phyloP scores from a whole-genome alignment of 352 stramenopile species.

The Phytophthora kernoviae region DNA sequence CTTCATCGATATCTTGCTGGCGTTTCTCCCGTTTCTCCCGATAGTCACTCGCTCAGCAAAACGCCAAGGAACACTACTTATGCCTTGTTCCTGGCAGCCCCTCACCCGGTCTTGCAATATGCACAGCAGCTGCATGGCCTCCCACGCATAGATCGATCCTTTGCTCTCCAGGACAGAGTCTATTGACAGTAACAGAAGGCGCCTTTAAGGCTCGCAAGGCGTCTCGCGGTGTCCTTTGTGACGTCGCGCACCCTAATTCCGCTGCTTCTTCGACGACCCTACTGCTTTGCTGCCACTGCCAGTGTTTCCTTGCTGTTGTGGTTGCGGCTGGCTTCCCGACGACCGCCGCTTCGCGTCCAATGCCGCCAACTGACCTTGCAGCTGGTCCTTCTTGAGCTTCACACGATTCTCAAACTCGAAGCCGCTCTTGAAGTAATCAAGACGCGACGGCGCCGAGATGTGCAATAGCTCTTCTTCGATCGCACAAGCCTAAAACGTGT shows the following conservation, averaged over 20 bases:
- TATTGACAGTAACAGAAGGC: constrained; percentile 12
- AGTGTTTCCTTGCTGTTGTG: constrained; percentile 33
- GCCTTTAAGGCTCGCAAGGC: constrained; percentile 15
- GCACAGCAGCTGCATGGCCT: constrained; percentile 26
- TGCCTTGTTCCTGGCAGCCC: constrained; percentile 8
- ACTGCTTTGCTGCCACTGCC: constrained; percentile 50
- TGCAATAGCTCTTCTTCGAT: constrained; percentile 91
- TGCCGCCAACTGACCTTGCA: constrained; percentile 82
- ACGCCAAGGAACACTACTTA: constrained; percentile 13
- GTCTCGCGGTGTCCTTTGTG: background rate
- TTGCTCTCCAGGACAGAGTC: constrained; percentile 7
- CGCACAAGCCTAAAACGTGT: constrained; percentile 74
- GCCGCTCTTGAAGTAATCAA: constrained; percentile 92
- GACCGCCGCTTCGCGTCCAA: constrained; percentile 80
- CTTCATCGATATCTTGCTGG: constrained; percentile 25
- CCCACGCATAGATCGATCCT: constrained; percentile 12
- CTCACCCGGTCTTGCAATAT: constrained; percentile 17
- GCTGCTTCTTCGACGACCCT: constrained; percentile 65
- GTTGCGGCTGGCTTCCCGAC: constrained; percentile 43
- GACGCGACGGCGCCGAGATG: constrained; percentile 85
- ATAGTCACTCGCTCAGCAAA: constrained; percentile 14
- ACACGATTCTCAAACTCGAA: constrained; percentile 92
- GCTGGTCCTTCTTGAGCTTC: constrained; percentile 89
- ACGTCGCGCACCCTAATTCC: constrained; percentile 40
- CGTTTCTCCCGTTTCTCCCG: constrained; percentile 21